Evolutionary conservation across 352 stramenopile genomes (phyloP), one percentile per base, ranked within the genome.

Genomic region (Phytophthora cactorum): DNA sequence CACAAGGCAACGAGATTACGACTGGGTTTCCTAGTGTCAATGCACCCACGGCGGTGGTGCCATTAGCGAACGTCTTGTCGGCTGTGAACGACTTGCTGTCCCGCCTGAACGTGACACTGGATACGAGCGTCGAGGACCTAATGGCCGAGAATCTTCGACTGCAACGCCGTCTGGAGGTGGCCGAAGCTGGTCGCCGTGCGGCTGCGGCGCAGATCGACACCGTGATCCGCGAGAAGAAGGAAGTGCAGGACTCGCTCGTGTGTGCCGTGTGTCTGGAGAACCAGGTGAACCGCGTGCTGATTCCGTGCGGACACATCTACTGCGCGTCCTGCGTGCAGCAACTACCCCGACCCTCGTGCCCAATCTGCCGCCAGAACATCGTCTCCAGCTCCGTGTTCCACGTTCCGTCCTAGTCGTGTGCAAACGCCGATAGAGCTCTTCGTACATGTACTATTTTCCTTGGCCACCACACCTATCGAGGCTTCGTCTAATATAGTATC

Each of bases 231-330:
- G 82, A 92, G 55, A 91, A 88, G 64, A 92, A 89, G 62, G 86
- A 93, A 14, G 74, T 80, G 17, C 69, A 89, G 46, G 86, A 96
- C 52, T 82, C 83, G 55, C 74, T 96, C 39, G 74, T 88, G 36
- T 96, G 88, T 63, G 83, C 83, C 25, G 86, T 94, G 44, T 96
- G 88, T 58, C 74, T 96, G 17, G 88, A 96, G 63, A 84, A 87
- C 65, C 77, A 90, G 45, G 88, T 96, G 52, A 76, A 96, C 52
- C 81, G 84, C 61, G 86, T 96, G 63, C 71, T 96, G 25, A 86
- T 94, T 31, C 86, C 88, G 27, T 95, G 88, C 36, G 88, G 86
- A 31, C 86, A 96, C 72, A 92, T 93, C 38, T 93, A 94, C 66
- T 96, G 86, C 66, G 64, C 70, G 11, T 61, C 53, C n/a, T 96